Conservation (phyloP, 768 basidiomycete genomes). For the Rhizopogon vulgaris region DNA sequence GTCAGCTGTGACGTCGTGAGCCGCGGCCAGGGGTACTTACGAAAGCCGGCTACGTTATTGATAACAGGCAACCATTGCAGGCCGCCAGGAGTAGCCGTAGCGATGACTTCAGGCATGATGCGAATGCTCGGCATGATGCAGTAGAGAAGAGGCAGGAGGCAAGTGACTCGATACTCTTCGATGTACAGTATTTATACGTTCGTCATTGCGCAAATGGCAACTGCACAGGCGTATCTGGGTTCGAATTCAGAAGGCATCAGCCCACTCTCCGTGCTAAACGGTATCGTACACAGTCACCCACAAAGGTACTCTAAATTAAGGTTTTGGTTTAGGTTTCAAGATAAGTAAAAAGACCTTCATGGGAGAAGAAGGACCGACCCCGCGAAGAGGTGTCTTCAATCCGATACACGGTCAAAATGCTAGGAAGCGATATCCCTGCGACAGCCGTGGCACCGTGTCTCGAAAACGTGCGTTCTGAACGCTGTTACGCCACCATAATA, state of each 20-base stretch:
- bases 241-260: no score
- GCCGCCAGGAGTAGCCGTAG: background rate
- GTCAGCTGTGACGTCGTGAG: background rate
- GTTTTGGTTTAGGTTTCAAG: background rate
- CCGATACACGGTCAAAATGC: background rate
- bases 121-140: background rate
- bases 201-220: no score
- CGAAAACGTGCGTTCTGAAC: background rate
- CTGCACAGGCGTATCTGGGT: no score
- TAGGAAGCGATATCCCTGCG: background rate
- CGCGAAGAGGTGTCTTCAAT: background rate
- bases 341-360: background rate
- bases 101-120: no score
- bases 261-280: no score
- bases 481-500: background rate
- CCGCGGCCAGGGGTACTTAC: background rate
- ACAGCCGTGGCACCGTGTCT: background rate
- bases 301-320: background rate
- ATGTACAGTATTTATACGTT: no score
- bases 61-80: background rate
- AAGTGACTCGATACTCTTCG: no score
- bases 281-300: no score
- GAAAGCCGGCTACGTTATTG: background rate
- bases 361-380: background rate
- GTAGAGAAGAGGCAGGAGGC: no score